Conservation (phyloP, 371 early-diverging fungal species). For the Haplosporangium sp. region DNA sequence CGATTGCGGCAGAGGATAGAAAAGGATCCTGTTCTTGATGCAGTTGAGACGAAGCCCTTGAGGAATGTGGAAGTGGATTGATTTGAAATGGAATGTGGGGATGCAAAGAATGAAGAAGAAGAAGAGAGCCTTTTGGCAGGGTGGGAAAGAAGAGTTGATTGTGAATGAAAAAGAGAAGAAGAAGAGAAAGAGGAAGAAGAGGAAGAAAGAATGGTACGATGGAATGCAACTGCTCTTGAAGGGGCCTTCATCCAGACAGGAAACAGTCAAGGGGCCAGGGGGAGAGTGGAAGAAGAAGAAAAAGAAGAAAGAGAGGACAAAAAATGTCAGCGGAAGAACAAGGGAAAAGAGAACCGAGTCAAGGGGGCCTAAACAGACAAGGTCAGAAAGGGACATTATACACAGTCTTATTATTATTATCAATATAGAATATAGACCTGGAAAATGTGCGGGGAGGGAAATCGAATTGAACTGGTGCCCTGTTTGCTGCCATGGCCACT, state of each 20-base stretch:
- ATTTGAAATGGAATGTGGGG: neutral
- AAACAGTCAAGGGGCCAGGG: neutral
- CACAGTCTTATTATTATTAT: too few species aligned
- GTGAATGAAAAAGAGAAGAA: neutral
- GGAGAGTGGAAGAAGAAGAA: neutral
- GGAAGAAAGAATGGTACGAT: conserved; percentile 11
- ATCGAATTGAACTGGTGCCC: too few species aligned
- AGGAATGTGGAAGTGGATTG: neutral
- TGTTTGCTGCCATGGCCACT: too few species aligned
- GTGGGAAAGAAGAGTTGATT: neutral
- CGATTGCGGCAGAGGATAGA: neutral
- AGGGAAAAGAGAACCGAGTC: too few species aligned
- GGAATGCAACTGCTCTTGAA: conserved; percentile 13
- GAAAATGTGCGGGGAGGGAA: too few species aligned
- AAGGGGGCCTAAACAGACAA: too few species aligned
- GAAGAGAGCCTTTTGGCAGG: conserved; percentile 7
- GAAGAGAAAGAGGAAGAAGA: conserved; percentile 5
- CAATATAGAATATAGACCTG: too few species aligned
- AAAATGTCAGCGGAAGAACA: neutral
- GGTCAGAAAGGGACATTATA: too few species aligned
- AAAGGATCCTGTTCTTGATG: conserved; percentile 15
- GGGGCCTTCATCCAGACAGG: conserved; percentile 20
- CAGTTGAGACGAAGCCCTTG: neutral
- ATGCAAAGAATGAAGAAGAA: neutral
- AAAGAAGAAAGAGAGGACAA: too few species aligned